A percentile compares a stretch with the other conserved stretches of the same genome.
These are phyloP conservation scores for Suillus placidus DNA, from an alignment of 768 basidiomycete genomes.

Conservation along the genomic window DNA sequence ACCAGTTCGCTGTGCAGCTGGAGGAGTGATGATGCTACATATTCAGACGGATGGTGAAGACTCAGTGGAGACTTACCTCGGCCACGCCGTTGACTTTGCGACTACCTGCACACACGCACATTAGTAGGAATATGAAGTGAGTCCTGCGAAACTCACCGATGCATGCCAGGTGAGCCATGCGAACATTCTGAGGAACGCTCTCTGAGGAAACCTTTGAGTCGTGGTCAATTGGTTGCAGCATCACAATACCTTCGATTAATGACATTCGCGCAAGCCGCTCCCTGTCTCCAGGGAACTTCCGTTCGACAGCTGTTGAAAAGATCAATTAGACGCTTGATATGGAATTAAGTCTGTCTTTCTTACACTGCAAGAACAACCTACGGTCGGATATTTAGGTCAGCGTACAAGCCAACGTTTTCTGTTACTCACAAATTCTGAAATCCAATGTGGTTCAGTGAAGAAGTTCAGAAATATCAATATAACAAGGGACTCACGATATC, in stretches of 20 bases:
- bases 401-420: slow-evolving; percentile 46
- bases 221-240: neutral
- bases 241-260: slow-evolving; percentile 75
- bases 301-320: slow-evolving; percentile 68
- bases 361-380: slow-evolving; percentile 69
- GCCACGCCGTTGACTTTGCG: slow-evolving; percentile 96
- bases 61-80: slow-evolving; percentile 49
- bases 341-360: slow-evolving; percentile 13
- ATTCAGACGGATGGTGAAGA: neutral
- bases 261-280: slow-evolving; percentile 85
- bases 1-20: slow-evolving; percentile 90
- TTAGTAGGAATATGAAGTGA: slow-evolving; percentile 8
- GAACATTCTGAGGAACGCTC: slow-evolving; percentile 81
- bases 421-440: slow-evolving; percentile 7
- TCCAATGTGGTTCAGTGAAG: neutral
- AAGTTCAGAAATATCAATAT: neutral
- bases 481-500: slow-evolving; percentile 67
- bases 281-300: slow-evolving; percentile 85
- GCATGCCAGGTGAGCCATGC: slow-evolving; percentile 91
- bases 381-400: slow-evolving; percentile 29
- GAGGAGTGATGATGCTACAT: neutral
- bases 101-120: slow-evolving; percentile 48
- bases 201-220: slow-evolving; percentile 45
- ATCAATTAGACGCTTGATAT: slow-evolving; percentile 4
- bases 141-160: slow-evolving; percentile 49